Percentiles rank a stretch among this genome's conserved stretches.
Evolutionary conservation across 129 eudicot genomes (phyloP).

Genomic region (Tanacetum coccineum): DNA sequence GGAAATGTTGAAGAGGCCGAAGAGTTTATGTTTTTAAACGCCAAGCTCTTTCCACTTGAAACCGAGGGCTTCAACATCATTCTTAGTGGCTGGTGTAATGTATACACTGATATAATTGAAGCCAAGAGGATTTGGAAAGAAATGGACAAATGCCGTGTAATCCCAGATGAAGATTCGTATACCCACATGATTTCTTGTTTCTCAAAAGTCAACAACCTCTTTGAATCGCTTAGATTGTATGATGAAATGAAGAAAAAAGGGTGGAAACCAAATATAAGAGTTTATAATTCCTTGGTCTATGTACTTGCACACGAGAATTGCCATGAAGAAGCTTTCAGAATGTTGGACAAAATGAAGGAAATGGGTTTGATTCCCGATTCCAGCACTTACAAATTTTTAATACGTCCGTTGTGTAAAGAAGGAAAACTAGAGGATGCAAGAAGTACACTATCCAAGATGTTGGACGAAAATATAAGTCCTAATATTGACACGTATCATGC

Average conservation of each 20-base stretch:
- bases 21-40: slow-evolving; percentile 68
- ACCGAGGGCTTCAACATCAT: slow-evolving; percentile 79
- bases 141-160: slow-evolving; percentile 67
- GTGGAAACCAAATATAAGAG: slow-evolving; percentile 57
- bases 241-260: slow-evolving; percentile 91
- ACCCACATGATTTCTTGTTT: slow-evolving; percentile 80
- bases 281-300: slow-evolving; percentile 73
- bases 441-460: slow-evolving; percentile 51
- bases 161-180: slow-evolving; percentile 65
- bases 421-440: slow-evolving; percentile 65
- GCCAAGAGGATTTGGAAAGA: slow-evolving; percentile 96
- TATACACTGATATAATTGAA: slow-evolving; percentile 50
- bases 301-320: slow-evolving; percentile 68
- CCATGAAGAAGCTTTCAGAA: slow-evolving; percentile 60
- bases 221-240: slow-evolving; percentile 77
- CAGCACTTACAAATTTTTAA: slow-evolving; percentile 49
- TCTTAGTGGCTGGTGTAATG: slow-evolving; percentile 82
- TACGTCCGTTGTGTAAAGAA: slow-evolving; percentile 63
- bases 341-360: slow-evolving; percentile 55
- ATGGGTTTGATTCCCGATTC: slow-evolving; percentile 57
- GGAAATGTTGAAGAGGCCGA: slow-evolving; percentile 94
- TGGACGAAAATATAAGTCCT: slow-evolving; percentile 52
- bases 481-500: slow-evolving; percentile 72
- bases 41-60: slow-evolving; percentile 82
- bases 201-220: slow-evolving; percentile 71